Evolutionary conservation across 495 filamentous ascomycete genomes (phyloP).

Genomic region (Bryoglossum gracile): DNA sequence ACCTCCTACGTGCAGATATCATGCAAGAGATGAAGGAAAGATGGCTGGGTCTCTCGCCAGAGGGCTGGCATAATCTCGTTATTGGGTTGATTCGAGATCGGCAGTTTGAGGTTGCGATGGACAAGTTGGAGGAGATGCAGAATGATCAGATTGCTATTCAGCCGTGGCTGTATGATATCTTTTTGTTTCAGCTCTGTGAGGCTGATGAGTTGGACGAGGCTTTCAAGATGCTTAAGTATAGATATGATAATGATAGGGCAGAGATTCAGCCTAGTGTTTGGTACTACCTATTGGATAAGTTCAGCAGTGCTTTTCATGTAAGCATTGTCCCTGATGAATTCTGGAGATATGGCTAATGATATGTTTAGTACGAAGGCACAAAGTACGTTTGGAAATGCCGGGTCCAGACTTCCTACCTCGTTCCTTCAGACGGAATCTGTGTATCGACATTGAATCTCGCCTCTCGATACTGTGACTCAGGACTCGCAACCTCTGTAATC

Average conservation of each 20-base stretch:
- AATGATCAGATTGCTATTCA: constrained; percentile 47
- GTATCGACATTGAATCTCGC: constrained; percentile 62
- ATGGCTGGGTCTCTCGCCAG: constrained; percentile 58
- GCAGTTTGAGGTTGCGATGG: constrained; percentile 73
- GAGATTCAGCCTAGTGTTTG: constrained; percentile 47
- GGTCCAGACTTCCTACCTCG: constrained; percentile 51
- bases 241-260: constrained; percentile 36
- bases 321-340: constrained; percentile 13
- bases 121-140: constrained; percentile 61
- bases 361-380: constrained; percentile 46
- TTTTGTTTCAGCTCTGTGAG: constrained; percentile 62
- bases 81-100: constrained; percentile 70
- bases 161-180: constrained; percentile 67
- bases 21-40: constrained; percentile 60
- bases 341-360: constrained; percentile 29
- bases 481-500: constrained; percentile 60
- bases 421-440: constrained; percentile 58
- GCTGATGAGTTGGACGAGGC: constrained; percentile 70
- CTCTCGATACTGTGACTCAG: constrained; percentile 54
- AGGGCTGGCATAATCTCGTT: constrained; percentile 61
- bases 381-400: constrained; percentile 55
- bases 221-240: constrained; percentile 52
- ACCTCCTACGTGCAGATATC: constrained; percentile 63
- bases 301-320: constrained; percentile 45
- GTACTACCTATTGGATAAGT: constrained; percentile 63